Evolutionary conservation across 306 rosid genomes (phyloP).

Genomic region (Fragaria iinumae): DNA sequence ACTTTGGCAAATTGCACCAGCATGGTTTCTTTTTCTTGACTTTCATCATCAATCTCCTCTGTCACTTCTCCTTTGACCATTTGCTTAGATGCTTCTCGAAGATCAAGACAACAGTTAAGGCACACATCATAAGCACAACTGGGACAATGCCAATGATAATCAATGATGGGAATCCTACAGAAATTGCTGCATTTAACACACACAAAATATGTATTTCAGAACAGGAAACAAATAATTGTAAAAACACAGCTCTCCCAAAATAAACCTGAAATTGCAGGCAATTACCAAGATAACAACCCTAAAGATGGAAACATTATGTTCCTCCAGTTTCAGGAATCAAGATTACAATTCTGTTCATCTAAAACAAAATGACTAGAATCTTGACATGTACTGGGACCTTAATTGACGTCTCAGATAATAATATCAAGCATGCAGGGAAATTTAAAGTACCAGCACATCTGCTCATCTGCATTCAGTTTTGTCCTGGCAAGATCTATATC

Average conservation of each 20-base stretch:
- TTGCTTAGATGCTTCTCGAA: conserved; percentile 56
- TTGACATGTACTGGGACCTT: neutral
- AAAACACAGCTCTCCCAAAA: conserved; percentile 4
- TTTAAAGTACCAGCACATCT: conserved; percentile 89
- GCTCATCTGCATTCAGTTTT: conserved; percentile 93
- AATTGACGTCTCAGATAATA: neutral
- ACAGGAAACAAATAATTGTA: neutral
- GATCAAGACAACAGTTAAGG: conserved; percentile 82
- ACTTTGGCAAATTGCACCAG: conserved; percentile 43
- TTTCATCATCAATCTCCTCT: conserved; percentile 16
- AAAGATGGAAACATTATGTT: neutral
- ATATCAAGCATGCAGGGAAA: neutral
- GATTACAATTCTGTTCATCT: conserved; percentile 4
- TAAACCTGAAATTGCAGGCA: conserved; percentile 13
- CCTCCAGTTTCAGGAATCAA: conserved; percentile 5
- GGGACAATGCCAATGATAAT: conserved; percentile 91
- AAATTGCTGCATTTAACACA: conserved; percentile 69
- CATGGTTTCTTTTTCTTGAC: conserved; percentile 35
- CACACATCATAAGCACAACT: conserved; percentile 81
- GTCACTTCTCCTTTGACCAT: conserved; percentile 21
- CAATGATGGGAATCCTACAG: conserved; percentile 91
- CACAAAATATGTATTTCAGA: too few species aligned
- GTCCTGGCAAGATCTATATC: conserved; percentile 76
- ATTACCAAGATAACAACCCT: conserved; percentile 12
- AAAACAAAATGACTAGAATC: neutral